Percentiles rank a stretch among this genome's conserved stretches.
These are phyloP conservation scores for Lenwebbia sp. DNA, from an alignment of 345 rosid genomes.

Conservation along the genomic window DNA sequence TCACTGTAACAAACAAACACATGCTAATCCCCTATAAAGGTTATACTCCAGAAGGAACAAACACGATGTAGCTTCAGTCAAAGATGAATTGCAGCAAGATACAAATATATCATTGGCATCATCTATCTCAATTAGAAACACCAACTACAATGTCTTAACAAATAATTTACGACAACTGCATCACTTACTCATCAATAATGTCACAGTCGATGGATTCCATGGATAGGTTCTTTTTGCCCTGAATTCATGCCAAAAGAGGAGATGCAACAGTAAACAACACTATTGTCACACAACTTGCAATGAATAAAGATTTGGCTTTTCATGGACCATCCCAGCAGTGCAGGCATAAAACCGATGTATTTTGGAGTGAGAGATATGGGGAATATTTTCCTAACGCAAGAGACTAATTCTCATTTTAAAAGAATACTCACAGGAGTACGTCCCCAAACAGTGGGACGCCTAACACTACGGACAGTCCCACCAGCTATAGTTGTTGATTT, in stretches of 20 bases:
- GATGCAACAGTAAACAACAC: neutral
- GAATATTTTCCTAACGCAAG: neutral
- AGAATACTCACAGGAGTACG: conserved; percentile 61
- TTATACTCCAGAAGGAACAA: neutral
- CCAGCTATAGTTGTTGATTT: conserved; percentile 26
- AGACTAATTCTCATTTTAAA: neutral
- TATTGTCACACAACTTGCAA: neutral
- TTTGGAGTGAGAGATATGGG: neutral
- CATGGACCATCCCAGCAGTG: neutral
- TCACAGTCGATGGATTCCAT: conserved; percentile 61
- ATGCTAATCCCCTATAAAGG: neutral
- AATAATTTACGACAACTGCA: neutral
- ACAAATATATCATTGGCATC: neutral
- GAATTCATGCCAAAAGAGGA: conserved; percentile 9
- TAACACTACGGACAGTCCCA: conserved; percentile 24
- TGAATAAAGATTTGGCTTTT: neutral
- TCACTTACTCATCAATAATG: conserved; percentile 64
- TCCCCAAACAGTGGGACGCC: conserved; percentile 36
- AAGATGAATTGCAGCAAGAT: neutral
- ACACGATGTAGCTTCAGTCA: neutral
- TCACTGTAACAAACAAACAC: neutral
- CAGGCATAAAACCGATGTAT: neutral
- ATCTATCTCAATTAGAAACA: neutral
- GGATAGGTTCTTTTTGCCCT: conserved; percentile 79
- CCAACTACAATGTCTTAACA: neutral